Percentiles rank a stretch among this genome's conserved stretches.
These are phyloP conservation scores for Parastagonospora avenae DNA, from an alignment of 2,329 filamentous ascomycete species.

Conservation along the genomic window DNA sequence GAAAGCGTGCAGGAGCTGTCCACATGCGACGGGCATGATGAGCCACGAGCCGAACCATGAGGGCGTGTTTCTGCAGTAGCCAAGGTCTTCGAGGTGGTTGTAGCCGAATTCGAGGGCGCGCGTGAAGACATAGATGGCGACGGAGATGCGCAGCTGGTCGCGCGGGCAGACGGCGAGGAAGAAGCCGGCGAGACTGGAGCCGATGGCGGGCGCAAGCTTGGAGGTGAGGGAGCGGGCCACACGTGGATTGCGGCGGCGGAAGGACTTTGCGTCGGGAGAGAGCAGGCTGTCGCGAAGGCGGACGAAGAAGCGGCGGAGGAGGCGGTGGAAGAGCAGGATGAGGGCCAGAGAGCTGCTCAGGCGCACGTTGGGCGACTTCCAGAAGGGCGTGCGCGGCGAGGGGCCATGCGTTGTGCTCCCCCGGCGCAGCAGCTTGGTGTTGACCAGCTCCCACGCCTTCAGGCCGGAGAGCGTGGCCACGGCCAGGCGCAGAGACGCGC, in stretches of 20 bases:
- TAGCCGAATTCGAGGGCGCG: constrained; percentile 85
- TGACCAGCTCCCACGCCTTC: constrained; percentile 54
- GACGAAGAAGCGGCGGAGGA: constrained; percentile 88
- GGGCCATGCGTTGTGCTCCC: constrained; percentile 38
- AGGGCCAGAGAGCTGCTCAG: constrained; percentile 82
- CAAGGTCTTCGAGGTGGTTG: constrained; percentile 77
- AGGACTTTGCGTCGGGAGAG: constrained; percentile 77
- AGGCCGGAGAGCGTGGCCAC: constrained; percentile 50
- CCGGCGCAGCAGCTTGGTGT: constrained; percentile 43
- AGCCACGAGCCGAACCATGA: constrained; percentile 64
- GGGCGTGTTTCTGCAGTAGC: constrained; percentile 69
- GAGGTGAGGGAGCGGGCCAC: constrained; percentile 79
- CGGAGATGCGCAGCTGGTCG: constrained; percentile 73
- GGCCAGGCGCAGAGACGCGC: constrained; percentile 53
- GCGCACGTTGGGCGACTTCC: constrained; percentile 70
- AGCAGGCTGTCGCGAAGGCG: constrained; percentile 79
- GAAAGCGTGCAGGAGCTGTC: constrained; percentile 57
- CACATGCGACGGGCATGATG: constrained; percentile 56
- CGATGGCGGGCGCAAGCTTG: constrained; percentile 83
- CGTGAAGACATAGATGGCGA: constrained; percentile 81
- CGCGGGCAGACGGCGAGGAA: constrained; percentile 77
- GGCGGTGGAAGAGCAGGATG: constrained; percentile 84
- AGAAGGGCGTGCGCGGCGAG: constrained; percentile 47
- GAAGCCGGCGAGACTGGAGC: constrained; percentile 84
- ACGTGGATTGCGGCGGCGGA: constrained; percentile 80